Evolutionary conservation across 345 rosid genomes (phyloP).

Genomic region (Pistacia vera): DNA sequence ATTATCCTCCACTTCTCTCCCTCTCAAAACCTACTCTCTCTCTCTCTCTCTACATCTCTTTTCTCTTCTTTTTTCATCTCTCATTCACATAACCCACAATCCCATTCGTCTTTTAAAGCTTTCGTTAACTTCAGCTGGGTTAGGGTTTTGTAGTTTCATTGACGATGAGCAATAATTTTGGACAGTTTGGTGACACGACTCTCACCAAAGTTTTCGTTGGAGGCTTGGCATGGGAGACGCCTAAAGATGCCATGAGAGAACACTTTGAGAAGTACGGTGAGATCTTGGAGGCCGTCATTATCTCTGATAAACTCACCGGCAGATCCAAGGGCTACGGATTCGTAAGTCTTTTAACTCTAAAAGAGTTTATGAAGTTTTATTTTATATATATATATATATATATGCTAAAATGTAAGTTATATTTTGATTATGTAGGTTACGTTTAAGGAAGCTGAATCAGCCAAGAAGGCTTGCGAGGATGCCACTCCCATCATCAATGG

Average conservation of each 20-base stretch:
- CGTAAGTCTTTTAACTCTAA: slow-evolving; percentile 36
- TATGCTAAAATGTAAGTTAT: neutral
- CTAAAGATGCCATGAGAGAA: slow-evolving; percentile 75
- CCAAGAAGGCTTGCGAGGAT: slow-evolving; percentile 85
- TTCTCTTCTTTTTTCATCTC: neutral
- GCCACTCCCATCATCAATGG: slow-evolving; percentile 84
- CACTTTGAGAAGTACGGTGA: slow-evolving; percentile 94
- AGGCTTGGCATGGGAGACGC: slow-evolving; percentile 97
- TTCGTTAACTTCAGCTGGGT: neutral
- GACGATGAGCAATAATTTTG: slow-evolving; percentile 53
- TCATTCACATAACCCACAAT: neutral
- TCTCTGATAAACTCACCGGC: slow-evolving; percentile 85
- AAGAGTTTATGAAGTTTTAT: too few relatives aligned
- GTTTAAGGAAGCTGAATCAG: slow-evolving; percentile 88
- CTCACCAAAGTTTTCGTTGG: slow-evolving; percentile 97
- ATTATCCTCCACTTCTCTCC: slow-evolving; percentile 17
- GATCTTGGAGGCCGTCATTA: slow-evolving; percentile 93
- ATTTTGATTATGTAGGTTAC: slow-evolving; percentile 57
- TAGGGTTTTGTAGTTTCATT: neutral
- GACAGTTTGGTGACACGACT: slow-evolving; percentile 86
- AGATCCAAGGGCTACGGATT: slow-evolving; percentile 99
- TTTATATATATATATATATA: neutral
- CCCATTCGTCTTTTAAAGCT: neutral
- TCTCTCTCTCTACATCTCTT: slow-evolving; percentile 4
- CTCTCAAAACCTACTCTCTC: neutral